Conservation (phyloP, 495 filamentous ascomycete species). For the Aspergillus bertholletiae region DNA sequence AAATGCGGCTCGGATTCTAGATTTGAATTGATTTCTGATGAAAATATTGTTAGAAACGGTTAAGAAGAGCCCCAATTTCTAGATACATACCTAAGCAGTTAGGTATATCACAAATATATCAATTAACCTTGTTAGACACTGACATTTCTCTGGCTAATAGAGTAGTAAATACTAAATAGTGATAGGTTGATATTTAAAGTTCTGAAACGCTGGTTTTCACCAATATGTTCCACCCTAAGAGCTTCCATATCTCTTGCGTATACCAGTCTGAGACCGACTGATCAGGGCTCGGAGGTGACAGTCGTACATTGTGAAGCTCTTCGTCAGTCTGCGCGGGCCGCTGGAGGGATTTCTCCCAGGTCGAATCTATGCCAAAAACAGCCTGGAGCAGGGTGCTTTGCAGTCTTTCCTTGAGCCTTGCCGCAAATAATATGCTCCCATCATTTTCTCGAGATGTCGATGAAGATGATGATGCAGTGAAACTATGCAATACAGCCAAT, state of each 20-base stretch:
- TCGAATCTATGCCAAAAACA: slow-evolving; percentile 32
- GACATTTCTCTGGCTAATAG: not conserved
- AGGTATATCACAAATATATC: not conserved
- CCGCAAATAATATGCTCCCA: slow-evolving; percentile 12
- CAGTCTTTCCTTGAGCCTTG: slow-evolving; percentile 25
- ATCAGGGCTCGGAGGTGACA: not conserved
- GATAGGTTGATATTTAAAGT: not conserved
- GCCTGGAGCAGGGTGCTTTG: slow-evolving; percentile 41
- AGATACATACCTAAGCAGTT: not conserved
- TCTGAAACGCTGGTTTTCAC: slow-evolving; percentile 1
- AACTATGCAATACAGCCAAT: slow-evolving; percentile 22
- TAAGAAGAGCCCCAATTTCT: not conserved
- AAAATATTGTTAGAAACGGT: not conserved
- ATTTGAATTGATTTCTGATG: slow-evolving; percentile 37
- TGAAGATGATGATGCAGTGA: not conserved
- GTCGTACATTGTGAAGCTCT: slow-evolving; percentile 6
- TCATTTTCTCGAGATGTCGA: not conserved
- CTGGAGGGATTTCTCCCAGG: slow-evolving; percentile 18
- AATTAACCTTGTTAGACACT: not conserved
- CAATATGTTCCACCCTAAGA: slow-evolving; percentile 48
- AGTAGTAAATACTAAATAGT: not conserved
- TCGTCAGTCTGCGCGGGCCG: slow-evolving; percentile 20
- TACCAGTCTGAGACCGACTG: slow-evolving; percentile 41
- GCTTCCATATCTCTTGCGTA: slow-evolving; percentile 43
- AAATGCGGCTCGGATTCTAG: slow-evolving; percentile 65